Percentiles rank a stretch among this genome's conserved stretches.
phyloP scores from a whole-genome alignment of 345 rosid species.

The Eucalyptus guilfoylei region DNA sequence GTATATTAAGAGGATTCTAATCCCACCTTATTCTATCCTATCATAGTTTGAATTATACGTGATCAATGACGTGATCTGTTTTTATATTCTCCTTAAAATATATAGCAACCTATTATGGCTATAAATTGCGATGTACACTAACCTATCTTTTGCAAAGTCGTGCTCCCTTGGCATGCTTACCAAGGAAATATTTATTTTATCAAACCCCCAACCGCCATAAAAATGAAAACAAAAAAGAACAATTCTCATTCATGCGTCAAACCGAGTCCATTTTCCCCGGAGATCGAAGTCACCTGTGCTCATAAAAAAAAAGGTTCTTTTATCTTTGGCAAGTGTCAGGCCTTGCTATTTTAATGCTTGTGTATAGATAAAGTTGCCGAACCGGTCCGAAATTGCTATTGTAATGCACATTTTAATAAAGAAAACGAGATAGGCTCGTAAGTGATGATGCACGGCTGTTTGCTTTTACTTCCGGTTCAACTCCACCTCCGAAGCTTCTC shows the following conservation, averaged over 20 bases:
- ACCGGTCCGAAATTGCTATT: not conserved
- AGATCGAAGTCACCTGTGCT: not conserved
- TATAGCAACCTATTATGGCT: not conserved
- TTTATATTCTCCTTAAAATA: not conserved
- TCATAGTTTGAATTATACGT: not conserved
- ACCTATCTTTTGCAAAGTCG: not conserved
- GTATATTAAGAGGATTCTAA: not conserved
- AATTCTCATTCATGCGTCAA: not conserved
- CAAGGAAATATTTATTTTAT: not conserved
- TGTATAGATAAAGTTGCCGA: not conserved
- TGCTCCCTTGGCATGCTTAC: not conserved
- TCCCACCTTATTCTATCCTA: not conserved
- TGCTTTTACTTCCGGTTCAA: not conserved
- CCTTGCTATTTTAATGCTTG: not conserved
- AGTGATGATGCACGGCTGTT: not conserved
- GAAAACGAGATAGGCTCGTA: not conserved
- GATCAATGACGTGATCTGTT: not conserved
- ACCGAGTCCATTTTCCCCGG: not conserved
- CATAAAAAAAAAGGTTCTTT: not conserved
- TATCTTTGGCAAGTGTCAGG: not conserved
- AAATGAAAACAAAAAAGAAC: not conserved
- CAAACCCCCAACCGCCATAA: not conserved
- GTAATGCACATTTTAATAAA: not conserved
- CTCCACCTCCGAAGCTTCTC: not conserved
- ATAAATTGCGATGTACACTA: not conserved